Conservation (phyloP, 768 basidiomycete species). For the Trametes gibbosa region DNA sequence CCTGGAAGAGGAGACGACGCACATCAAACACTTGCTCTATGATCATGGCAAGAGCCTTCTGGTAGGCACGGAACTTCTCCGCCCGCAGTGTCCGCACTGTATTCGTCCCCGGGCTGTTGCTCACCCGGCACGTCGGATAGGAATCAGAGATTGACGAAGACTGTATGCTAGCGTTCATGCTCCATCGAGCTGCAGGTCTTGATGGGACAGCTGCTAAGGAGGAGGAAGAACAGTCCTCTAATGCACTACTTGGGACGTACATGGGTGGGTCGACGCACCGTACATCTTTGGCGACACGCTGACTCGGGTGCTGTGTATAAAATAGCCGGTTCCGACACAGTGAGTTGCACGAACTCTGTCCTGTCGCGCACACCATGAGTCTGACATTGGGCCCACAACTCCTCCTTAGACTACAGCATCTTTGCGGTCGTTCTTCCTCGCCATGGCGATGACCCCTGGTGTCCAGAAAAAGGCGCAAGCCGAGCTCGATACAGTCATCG, state of each 20-base stretch:
- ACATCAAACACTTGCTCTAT: not conserved
- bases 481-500: conserved; percentile 4
- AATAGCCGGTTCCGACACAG: not conserved
- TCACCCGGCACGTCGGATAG: too few relatives aligned
- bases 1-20: not conserved
- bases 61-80: not conserved
- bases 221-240: not conserved
- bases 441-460: conserved; percentile 6
- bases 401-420: too few relatives aligned
- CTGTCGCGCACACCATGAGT: not conserved
- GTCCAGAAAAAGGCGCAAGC: conserved; percentile 4
- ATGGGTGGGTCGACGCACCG: not conserved
- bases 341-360: not conserved
- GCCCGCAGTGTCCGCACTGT: too few relatives aligned
- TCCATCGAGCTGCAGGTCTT: not conserved
- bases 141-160: not conserved
- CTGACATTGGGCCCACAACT: too few relatives aligned
- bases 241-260: not conserved
- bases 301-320: not conserved
- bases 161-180: not conserved
- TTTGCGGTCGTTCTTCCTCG: conserved; percentile 1
- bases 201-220: not conserved
- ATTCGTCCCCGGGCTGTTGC: too few relatives aligned
- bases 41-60: not conserved
- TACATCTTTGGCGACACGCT: not conserved